Evolutionary conservation across 306 rosid genomes (phyloP).

Genomic region (Dryas octopetala): DNA sequence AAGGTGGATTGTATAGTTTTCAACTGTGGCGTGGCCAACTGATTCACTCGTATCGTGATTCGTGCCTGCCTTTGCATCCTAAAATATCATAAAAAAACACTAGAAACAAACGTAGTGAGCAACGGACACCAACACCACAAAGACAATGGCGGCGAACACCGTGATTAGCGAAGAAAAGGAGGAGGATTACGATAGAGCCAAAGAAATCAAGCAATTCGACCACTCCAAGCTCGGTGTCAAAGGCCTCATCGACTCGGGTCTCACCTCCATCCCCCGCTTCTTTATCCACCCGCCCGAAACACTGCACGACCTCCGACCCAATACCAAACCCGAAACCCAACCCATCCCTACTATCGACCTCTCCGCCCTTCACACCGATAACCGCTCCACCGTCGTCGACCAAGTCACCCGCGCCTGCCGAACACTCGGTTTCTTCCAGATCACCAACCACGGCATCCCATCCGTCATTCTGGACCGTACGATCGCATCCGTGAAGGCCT

Average conservation of each 20-base stretch:
- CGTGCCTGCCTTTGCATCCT: too few relatives aligned
- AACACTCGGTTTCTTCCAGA: slow-evolving; percentile 44
- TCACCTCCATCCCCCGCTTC: slow-evolving; percentile 34
- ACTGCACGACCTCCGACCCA: slow-evolving; percentile 12
- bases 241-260: slow-evolving; percentile 39
- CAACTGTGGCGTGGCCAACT: too few relatives aligned
- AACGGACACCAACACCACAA: not conserved
- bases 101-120: too few relatives aligned
- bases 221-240: slow-evolving; percentile 40
- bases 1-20: too few relatives aligned
- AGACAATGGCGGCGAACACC: slow-evolving; percentile 1
- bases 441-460: slow-evolving; percentile 45
- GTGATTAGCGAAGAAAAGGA: not conserved
- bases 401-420: slow-evolving; percentile 35
- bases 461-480: slow-evolving; percentile 19
- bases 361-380: slow-evolving; percentile 1
- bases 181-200: slow-evolving; percentile 24
- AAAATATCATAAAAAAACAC: too few relatives aligned
- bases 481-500: slow-evolving; percentile 33
- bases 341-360: slow-evolving; percentile 40
- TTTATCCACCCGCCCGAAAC: slow-evolving; percentile 40
- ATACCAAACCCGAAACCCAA: not conserved
- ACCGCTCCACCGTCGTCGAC: slow-evolving; percentile 27
- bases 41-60: too few relatives aligned
- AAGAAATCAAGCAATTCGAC: slow-evolving; percentile 35